These are phyloP conservation scores for Trichoderma pleuroti DNA, from an alignment of 2,329 filamentous ascomycete genomes.

Conservation along the genomic window DNA sequence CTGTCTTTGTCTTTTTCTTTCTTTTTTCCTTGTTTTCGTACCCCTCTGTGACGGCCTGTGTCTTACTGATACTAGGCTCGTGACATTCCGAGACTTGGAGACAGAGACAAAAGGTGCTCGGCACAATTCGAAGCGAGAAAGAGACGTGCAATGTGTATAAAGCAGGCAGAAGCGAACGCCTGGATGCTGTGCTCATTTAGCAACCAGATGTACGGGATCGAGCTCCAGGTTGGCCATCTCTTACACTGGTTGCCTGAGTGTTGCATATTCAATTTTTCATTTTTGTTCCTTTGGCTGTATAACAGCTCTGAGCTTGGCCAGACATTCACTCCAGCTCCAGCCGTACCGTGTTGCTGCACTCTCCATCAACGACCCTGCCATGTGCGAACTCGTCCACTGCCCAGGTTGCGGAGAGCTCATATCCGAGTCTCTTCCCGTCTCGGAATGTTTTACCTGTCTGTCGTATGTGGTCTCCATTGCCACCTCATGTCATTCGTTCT, in stretches of 20 bases:
- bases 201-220: background rate
- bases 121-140: background rate
- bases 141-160: background rate
- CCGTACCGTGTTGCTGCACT: background rate
- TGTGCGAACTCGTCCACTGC: slow-evolving; percentile 21
- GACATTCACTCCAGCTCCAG: background rate
- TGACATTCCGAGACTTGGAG: background rate
- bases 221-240: background rate
- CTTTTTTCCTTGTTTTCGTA: background rate
- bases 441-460: slow-evolving; percentile 24
- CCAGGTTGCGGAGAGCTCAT: slow-evolving; percentile 22
- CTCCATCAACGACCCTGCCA: background rate
- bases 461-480: slow-evolving; percentile 6
- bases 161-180: background rate
- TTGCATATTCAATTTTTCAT: background rate
- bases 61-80: background rate
- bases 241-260: background rate
- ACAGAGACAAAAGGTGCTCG: background rate
- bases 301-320: background rate
- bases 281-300: background rate
- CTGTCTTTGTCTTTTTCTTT: background rate
- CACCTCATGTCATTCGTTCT: fast-evolving
- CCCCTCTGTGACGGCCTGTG: background rate
- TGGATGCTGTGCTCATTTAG: background rate
- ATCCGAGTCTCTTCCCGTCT: slow-evolving; percentile 19